Base-by-base conservation (phyloP, 805 yeast species). In the Sungouiella blattae region DNA sequence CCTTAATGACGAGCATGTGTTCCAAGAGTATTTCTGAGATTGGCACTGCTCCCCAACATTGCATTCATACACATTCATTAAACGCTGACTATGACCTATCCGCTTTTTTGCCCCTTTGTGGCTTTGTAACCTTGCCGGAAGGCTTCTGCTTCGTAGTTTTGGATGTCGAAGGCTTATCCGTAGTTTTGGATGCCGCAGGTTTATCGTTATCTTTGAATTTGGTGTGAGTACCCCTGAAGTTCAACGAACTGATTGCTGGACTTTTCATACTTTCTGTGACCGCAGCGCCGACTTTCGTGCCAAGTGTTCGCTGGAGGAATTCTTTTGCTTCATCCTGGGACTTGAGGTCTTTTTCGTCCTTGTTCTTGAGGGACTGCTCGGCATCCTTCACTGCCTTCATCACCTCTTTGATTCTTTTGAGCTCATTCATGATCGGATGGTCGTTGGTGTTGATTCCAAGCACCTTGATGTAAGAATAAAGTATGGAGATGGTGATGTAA, bases 351-450 rank as follows among this genome's bases (percentile, higher is more conserved):
- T 34, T 18, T n/a, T 51, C 48, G 5, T 44, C 39, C 27, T 57
- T 36, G 37, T 52, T 43, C 22, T 47, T 34, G 6, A 24, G 26
- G 46, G 46, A 40, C 5, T 40, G 41, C 14, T 62, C 64, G 4
- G 68, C 55, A 3, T 52, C 63, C 45, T 76, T 76, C 24, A 75
- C 69, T 49, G 78, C 69, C 25, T 70, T 70, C 78, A 83, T 81
- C 45, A 81, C 83, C n/a, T 67, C 51, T 53, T 82, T 83, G 26
- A 85, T 80, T 41, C 88, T 66, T 6, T 64, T 68, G 34, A 86
- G 62, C 50, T 84, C 94, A 20, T 62, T 62, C 79, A 80, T 77
- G 14, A 87, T 73, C 2, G 82, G 79, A 46, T 83, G 87, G 5
- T 59, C 54, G 8, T 67, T 69, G 1, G 81, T 73, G 38, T 79